Evolutionary conservation across 345 rosid species (phyloP).

Genomic region (Adansonia digitata): DNA sequence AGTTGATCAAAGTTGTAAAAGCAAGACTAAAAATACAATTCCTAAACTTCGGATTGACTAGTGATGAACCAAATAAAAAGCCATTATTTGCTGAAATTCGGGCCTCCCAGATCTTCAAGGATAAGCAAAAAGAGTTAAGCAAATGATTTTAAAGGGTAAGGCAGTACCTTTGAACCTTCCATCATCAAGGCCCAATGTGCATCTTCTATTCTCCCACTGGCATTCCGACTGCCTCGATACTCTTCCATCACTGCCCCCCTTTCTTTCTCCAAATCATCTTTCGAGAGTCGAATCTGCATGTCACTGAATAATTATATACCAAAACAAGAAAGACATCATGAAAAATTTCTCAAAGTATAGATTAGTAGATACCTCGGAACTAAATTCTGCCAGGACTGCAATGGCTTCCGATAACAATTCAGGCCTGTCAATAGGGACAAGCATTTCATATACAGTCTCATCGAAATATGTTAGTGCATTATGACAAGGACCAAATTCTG

Average conservation of each 20-base stretch:
- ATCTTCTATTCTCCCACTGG: constrained; percentile 86
- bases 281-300: constrained; percentile 77
- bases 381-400: constrained; percentile 78
- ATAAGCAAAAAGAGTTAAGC: no score
- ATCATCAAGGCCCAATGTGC: constrained; percentile 80
- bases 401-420: constrained; percentile 69
- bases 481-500: constrained; percentile 94
- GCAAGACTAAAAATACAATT: neutral
- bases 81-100: neutral
- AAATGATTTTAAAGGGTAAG: no score
- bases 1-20: neutral
- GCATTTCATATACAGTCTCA: constrained; percentile 80
- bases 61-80: no score
- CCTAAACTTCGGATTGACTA: neutral
- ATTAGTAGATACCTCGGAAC: constrained; percentile 62
- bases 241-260: constrained; percentile 96
- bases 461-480: constrained; percentile 80
- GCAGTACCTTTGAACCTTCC: constrained; percentile 90
- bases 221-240: constrained; percentile 75
- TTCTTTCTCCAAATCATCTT: constrained; percentile 85
- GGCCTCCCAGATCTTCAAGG: no score
- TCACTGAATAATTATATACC: constrained; percentile 8
- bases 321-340: neutral
- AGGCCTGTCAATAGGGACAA: constrained; percentile 83
- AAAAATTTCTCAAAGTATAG: neutral